Percentiles rank a stretch among this genome's conserved stretches.
These are phyloP conservation scores for Lactarius hengduanensis DNA, from an alignment of 768 basidiomycete species.

Conservation along the genomic window DNA sequence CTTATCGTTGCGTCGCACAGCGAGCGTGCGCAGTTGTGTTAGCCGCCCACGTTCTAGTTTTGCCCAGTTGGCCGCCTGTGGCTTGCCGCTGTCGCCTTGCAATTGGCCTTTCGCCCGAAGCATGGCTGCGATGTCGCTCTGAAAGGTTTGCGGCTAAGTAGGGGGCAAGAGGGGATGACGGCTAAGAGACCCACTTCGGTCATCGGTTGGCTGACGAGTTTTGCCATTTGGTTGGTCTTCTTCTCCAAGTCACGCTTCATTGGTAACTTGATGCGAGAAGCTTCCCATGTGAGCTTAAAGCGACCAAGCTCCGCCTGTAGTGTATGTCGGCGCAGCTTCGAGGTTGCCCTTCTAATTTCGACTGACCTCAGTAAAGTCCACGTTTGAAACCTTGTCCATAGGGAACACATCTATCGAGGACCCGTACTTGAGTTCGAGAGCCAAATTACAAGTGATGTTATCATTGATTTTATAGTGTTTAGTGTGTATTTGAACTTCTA, in stretches of 20 bases:
- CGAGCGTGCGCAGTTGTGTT: slow-evolving; percentile 69
- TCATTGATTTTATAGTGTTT: slow-evolving; percentile 77
- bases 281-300: slow-evolving; percentile 43
- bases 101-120: slow-evolving; percentile 58
- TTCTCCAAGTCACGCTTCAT: slow-evolving; percentile 62
- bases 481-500: slow-evolving; percentile 51
- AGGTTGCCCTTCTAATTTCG: not conserved
- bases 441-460: slow-evolving; percentile 54
- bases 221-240: slow-evolving; percentile 62
- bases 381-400: slow-evolving; percentile 90
- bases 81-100: slow-evolving; percentile 31
- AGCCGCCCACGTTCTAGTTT: slow-evolving; percentile 67
- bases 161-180: slow-evolving; percentile 1
- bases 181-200: slow-evolving; percentile 61
- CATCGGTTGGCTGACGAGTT: slow-evolving; percentile 56
- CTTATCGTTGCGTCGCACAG: slow-evolving; percentile 68
- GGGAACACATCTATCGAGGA: slow-evolving; percentile 55
- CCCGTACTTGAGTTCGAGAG: slow-evolving; percentile 75
- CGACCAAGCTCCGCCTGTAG: slow-evolving; percentile 72
- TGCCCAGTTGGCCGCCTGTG: slow-evolving; percentile 38
- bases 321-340: not conserved
- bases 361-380: slow-evolving; percentile 59
- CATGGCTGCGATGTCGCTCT: slow-evolving; percentile 86
- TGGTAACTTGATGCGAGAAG: slow-evolving; percentile 64
- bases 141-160: slow-evolving; percentile 23